Percentiles rank a stretch among this genome's conserved stretches.
These are phyloP conservation scores for Komagataella kurtzmanii DNA, from an alignment of 805 yeast species.

Conservation along the genomic window DNA sequence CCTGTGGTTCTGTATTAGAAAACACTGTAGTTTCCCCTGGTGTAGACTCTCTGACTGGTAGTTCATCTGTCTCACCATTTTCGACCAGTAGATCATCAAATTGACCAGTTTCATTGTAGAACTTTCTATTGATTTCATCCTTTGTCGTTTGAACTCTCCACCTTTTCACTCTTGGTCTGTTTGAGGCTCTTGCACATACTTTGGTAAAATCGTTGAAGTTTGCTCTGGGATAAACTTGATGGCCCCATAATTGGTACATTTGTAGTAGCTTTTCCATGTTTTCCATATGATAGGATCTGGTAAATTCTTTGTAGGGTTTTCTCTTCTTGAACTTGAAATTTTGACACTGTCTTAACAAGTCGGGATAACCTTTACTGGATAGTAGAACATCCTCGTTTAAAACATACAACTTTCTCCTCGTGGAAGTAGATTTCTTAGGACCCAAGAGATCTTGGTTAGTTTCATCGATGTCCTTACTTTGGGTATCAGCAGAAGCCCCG, in stretches of 20 bases:
- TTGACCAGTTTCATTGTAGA: not conserved
- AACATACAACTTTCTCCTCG: not conserved
- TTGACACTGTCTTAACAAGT: constrained; percentile 23
- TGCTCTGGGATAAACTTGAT: constrained; percentile 66
- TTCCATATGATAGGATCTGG: constrained; percentile 30
- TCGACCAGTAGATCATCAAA: not conserved
- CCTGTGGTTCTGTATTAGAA: not conserved
- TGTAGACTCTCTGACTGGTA: not conserved
- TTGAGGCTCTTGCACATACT: constrained; percentile 36
- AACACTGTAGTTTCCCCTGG: not conserved
- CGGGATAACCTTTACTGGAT: constrained; percentile 43
- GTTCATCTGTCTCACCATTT: not conserved
- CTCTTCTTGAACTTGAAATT: constrained; percentile 16
- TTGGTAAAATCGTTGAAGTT: constrained; percentile 57
- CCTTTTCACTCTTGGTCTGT: constrained; percentile 24
- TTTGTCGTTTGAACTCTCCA: constrained; percentile 25
- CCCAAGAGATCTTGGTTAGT: not conserved
- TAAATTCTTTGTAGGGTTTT: constrained; percentile 11
- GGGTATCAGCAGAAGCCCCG: not conserved
- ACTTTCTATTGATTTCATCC: constrained; percentile 18
- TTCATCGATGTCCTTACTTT: not conserved
- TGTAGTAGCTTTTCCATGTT: constrained; percentile 36
- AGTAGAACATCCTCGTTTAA: constrained; percentile 38
- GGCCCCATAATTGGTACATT: constrained; percentile 66
- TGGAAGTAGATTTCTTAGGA: not conserved